These are phyloP conservation scores for Pestalotiopsis sp. DNA, from an alignment of 2,329 filamentous ascomycete species.

Conservation along the genomic window DNA sequence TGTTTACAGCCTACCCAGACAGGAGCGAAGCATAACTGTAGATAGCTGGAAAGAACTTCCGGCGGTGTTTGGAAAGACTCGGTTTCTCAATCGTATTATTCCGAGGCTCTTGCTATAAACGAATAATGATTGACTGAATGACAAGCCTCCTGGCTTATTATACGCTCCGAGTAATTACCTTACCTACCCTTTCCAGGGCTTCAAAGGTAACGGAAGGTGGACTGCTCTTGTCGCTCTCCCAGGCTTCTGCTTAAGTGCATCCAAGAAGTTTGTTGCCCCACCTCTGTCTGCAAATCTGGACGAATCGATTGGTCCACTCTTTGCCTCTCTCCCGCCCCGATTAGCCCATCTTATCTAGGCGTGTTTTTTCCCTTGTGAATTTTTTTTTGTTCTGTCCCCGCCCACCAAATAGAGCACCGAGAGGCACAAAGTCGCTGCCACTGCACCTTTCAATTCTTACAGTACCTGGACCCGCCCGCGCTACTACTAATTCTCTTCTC, in stretches of 20 bases:
- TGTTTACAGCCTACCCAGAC: neutral
- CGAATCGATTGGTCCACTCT: conserved; percentile 8
- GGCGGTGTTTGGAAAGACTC: neutral
- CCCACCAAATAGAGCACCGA: conserved; percentile 3
- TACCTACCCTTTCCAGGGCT: neutral
- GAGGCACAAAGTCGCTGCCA: conserved; percentile 1
- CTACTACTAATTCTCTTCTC: conserved; percentile 13
- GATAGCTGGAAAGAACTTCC: neutral
- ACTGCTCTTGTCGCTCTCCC: neutral
- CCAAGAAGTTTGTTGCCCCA: conserved; percentile 1
- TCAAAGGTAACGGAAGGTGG: neutral
- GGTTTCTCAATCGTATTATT: neutral
- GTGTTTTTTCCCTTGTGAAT: conserved; percentile 22
- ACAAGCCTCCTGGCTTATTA: neutral
- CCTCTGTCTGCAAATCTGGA: conserved; percentile 12
- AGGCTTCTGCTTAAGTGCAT: neutral
- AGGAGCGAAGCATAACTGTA: neutral
- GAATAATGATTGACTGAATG: neutral
- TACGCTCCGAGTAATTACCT: neutral
- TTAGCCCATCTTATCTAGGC: neutral
- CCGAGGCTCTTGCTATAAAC: neutral
- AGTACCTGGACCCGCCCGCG: neutral
- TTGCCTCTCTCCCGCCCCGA: neutral
- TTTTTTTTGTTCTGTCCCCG: conserved; percentile 6
- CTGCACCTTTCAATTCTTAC: neutral